phyloP scores from a whole-genome alignment of 179 eudicot genomes.

The Corrigiola litoralis region DNA sequence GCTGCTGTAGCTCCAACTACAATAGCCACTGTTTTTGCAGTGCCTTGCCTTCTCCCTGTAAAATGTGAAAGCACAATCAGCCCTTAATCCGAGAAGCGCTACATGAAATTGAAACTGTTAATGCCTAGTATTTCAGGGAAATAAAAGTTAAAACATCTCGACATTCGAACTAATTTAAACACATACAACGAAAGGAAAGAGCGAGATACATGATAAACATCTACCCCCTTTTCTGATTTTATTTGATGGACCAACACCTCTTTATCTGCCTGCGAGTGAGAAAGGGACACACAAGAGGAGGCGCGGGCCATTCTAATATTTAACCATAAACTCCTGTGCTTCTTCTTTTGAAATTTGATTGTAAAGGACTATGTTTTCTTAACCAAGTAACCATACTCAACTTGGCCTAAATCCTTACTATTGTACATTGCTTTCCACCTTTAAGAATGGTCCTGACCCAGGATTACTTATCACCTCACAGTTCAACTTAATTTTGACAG shows the following conservation, averaged over 20 bases:
- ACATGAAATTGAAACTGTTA: too few species aligned
- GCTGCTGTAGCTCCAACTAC: slow-evolving; percentile 29
- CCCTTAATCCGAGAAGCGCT: too few species aligned
- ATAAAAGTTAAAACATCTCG: neutral
- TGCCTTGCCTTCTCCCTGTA: slow-evolving; percentile 20
- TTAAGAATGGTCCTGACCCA: neutral
- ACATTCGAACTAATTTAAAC: neutral
- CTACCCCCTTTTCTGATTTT: neutral
- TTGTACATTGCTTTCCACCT: slow-evolving; percentile 4
- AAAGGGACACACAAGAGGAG: neutral
- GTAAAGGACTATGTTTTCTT: neutral
- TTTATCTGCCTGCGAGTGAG: neutral
- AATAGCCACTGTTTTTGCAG: slow-evolving; percentile 32
- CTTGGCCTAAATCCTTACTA: neutral
- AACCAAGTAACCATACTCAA: neutral
- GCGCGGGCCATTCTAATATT: too few species aligned
- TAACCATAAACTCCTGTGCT: too few species aligned
- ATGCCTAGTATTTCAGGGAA: neutral
- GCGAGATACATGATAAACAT: neutral
- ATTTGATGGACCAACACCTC: neutral
- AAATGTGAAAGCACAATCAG: neutral
- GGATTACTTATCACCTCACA: neutral
- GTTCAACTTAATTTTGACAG: neutral
- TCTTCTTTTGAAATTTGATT: too few species aligned
- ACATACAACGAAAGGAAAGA: neutral